A percentile compares a stretch with the other conserved stretches of the same genome.
Conservation (phyloP, 441 rosid species). For the Pelargonium citronellum region DNA sequence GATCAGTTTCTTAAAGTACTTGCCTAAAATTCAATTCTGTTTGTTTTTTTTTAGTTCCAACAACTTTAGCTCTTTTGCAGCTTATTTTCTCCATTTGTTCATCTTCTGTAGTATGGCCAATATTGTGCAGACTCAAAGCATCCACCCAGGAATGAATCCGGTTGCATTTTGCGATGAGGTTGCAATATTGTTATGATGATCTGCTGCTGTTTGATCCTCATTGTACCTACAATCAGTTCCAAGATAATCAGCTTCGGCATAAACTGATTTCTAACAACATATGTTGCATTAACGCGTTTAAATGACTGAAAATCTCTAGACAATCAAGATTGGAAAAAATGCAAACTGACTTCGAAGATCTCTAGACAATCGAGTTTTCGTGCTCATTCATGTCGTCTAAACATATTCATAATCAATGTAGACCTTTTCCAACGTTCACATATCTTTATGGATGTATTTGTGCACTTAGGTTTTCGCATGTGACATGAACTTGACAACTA, state of each 20-base stretch:
- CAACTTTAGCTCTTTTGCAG: background rate
- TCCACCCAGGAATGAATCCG: slow-evolving; percentile 60
- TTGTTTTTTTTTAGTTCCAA: background rate
- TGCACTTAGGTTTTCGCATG: no score
- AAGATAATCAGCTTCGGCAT: background rate
- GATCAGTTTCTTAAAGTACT: background rate
- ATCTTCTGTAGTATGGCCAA: background rate
- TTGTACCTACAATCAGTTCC: slow-evolving; percentile 27
- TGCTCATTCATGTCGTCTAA: no score
- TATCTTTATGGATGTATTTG: no score
- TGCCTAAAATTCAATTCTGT: background rate
- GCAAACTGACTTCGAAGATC: no score
- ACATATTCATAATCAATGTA: no score
- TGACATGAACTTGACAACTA: no score
- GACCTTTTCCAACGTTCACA: no score
- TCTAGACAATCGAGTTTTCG: no score
- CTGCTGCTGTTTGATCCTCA: slow-evolving; percentile 24
- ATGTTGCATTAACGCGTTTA: no score
- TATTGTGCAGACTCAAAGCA: slow-evolving; percentile 35
- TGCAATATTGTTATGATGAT: slow-evolving; percentile 29
- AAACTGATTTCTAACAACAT: no score
- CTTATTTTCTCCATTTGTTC: background rate
- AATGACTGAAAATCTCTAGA: no score
- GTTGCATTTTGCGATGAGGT: slow-evolving; percentile 37
- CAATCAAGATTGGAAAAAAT: no score